Conservation (phyloP, 441 rosid species). For the Gossypium davidsonii region DNA sequence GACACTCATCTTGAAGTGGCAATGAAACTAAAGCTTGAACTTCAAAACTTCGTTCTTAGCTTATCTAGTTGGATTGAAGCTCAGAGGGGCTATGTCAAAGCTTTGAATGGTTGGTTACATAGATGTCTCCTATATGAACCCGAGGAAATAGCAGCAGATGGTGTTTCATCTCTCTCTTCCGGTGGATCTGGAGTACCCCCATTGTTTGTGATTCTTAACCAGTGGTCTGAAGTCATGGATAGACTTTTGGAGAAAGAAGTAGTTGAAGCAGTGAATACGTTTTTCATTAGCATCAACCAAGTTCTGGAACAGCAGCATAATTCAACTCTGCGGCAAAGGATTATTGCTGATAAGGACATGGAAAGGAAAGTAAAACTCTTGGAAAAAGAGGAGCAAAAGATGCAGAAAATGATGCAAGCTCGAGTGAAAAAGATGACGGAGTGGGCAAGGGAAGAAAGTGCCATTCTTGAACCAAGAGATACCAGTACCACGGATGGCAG, state of each 20-base stretch:
- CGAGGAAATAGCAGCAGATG: conserved; percentile 29
- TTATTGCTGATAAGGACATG: conserved; percentile 25
- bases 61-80: conserved; percentile 36
- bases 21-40: conserved; percentile 35
- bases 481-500: not conserved
- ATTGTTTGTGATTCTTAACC: conserved; percentile 24
- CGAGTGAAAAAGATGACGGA: conserved; percentile 15
- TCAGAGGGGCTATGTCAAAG: conserved; percentile 36
- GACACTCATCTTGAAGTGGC: conserved; percentile 36
- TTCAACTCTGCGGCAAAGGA: conserved; percentile 29
- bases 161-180: conserved; percentile 18
- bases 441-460: conserved; percentile 17
- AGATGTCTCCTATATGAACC: conserved; percentile 37
- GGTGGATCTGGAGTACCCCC: conserved; percentile 33
- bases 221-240: conserved; percentile 37
- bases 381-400: conserved; percentile 36
- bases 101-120: conserved; percentile 47
- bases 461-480: not conserved
- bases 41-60: conserved; percentile 37
- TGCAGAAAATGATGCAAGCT: conserved; percentile 21
- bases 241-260: conserved; percentile 26
- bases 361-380: conserved; percentile 34
- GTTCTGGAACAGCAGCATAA: conserved; percentile 25
- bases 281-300: conserved; percentile 19
- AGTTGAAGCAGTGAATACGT: conserved; percentile 22